Evolutionary conservation across 2,329 filamentous ascomycete genomes (phyloP), one percentile per base, ranked within the genome.

Genomic region (Knufia petricola): DNA sequence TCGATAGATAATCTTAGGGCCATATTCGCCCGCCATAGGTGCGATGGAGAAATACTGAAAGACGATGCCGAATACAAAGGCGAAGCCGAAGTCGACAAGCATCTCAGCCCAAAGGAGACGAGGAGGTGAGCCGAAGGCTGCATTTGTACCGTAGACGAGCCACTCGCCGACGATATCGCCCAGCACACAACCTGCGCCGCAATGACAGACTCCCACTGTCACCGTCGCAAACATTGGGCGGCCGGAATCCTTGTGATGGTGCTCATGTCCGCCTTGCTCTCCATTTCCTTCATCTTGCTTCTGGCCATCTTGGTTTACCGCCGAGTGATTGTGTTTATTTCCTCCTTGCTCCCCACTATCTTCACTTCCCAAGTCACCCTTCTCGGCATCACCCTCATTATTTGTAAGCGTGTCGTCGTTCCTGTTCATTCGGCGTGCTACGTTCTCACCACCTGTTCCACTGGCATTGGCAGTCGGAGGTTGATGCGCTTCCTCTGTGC

Each of bases 1-100:
- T 3, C 61, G 55, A 23, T 36, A 55, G 19, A 63, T 21, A 6
- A 47, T 59, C 46, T 54, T 56, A 8, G 41, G 37, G 1, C 61
- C 58, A 37, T 59, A 63, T 3, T 61, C 52, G 36, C 60, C 60
- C 12, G 31, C 47, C 61, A 64, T 64, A 8, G 61, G 61, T 15
- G 61, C 61, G 40, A 64, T 64, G 46, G 55, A 59, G 54, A 59
- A 61, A 55, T 62, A 64, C 42, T 63, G 61, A 40, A 63, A 64
- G 45, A 60, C 37, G 37, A 64, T 57, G 30, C 61, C 61, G 43
- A 63, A 57, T 8, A 50, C 40, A 13, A 63, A 44, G 7, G 61
- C 61, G 49, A 62, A 61, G 32, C 41, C 59, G 47, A 55, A 61
- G 49, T 59, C 60, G 46, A 55, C 48, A 28, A 51, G 26, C 17